Percentiles rank a stretch among this genome's conserved stretches.
Evolutionary conservation across 805 yeast genomes (phyloP).

Genomic region (Monosporozyma aerobia): DNA sequence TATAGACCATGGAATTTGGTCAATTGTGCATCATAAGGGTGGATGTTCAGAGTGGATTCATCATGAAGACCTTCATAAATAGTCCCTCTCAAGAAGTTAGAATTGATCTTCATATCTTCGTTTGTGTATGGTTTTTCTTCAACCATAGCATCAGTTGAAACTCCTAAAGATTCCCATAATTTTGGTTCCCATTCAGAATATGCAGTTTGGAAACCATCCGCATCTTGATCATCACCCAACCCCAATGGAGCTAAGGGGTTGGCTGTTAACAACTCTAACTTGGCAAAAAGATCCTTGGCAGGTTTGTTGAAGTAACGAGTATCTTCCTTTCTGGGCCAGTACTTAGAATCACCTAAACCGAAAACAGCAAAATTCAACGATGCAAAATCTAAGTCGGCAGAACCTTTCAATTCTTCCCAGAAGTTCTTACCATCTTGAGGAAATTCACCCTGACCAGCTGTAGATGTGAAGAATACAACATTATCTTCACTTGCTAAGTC

Average conservation of each 20-base stretch:
- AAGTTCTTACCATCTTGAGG: constrained; percentile 73
- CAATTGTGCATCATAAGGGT: constrained; percentile 84
- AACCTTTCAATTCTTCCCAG: constrained; percentile 63
- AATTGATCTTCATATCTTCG: constrained; percentile 87
- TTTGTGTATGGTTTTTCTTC: constrained; percentile 89
- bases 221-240: constrained; percentile 94
- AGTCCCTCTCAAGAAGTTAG: constrained; percentile 86
- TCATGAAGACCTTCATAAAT: constrained; percentile 80
- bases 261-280: constrained; percentile 64
- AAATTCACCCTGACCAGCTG: constrained; percentile 93
- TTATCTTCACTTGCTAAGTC: constrained; percentile 53
- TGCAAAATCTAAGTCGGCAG: constrained; percentile 54
- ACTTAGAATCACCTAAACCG: constrained; percentile 88
- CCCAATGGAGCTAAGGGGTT: constrained; percentile 67
- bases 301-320: constrained; percentile 92
- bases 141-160: constrained; percentile 67
- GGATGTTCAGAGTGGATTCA: constrained; percentile 79
- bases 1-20: constrained; percentile 97
- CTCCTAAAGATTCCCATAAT: constrained; percentile 85
- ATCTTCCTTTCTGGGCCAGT: constrained; percentile 98
- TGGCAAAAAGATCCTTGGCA: constrained; percentile 57
- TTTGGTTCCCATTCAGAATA: constrained; percentile 77
- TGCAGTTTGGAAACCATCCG: constrained; percentile 92
- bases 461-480: constrained; percentile 74
- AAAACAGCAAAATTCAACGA: constrained; percentile 63